Base-by-base conservation (phyloP, 2,329 filamentous ascomycete genomes). In the Arachnomyces sp. region DNA sequence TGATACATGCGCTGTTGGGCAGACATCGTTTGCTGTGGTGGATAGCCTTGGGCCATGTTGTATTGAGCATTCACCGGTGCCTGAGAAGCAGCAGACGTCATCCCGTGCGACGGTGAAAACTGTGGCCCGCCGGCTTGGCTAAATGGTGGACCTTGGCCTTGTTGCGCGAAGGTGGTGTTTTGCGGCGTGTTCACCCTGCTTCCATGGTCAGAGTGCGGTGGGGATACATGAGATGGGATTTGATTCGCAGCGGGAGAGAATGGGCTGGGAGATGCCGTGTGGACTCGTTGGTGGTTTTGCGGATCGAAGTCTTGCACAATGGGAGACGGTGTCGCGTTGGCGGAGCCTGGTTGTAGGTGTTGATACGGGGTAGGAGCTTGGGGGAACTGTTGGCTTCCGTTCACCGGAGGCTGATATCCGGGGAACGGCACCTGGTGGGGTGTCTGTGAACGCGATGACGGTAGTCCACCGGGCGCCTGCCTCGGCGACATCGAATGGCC, bases 191-290 rank as follows among this genome's bases (percentile, higher is more conserved):
- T 73, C 28, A 75, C 72, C 42, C 74, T 66, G 52, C 79, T 78
- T 18, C 72, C 74, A 52, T 86, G 82, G 46, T 92, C 85, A 16
- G 84, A 83, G 4, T 84, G 79, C 12, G 83, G 78, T 8, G 86
- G 85, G 2, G 86, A 92, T 44, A 82, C 75, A 55, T 89, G 84
- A 12, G 75, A 65, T 29, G 72, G 75, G 53, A 86, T 85, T 55
- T 84, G 83, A 51, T 84, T 82, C 25, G 77, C 74, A 42, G 81
- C 80, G 12, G 85, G 84, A 2, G 85, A 89, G 60, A 93, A 95
- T 1, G 87, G 86, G 62, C 92, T 90, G 3, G 92, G 90, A 25
- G 92, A 96, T 32, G 87, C 84, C 34, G 90, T 95, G 49, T 88
- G 84, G 62, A 96, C 86, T 55, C 88, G 74, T 58, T 88, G 85